Percentiles rank a stretch among this genome's conserved stretches.
These are phyloP conservation scores for Auricularia cornea DNA, from an alignment of 768 basidiomycete species.

Conservation along the genomic window DNA sequence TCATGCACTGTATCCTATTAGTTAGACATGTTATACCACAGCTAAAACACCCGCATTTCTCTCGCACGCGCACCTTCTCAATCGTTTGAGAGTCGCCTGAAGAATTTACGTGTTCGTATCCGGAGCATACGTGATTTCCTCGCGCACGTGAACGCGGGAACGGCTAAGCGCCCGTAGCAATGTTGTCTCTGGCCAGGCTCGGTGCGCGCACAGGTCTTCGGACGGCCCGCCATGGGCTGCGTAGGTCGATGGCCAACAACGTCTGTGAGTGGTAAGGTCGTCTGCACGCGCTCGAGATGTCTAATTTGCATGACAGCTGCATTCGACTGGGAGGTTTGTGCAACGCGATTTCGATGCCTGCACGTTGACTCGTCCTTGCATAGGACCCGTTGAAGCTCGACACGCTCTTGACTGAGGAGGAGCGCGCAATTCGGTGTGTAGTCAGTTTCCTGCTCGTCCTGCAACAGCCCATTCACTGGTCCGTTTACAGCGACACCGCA, in stretches of 20 bases:
- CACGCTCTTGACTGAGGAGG: slow-evolving; percentile 78
- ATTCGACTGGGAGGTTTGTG: background rate
- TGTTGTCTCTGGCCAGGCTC: background rate
- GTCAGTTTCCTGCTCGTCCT: no score
- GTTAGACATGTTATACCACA: background rate
- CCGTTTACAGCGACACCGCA: slow-evolving; percentile 58
- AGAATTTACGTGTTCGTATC: background rate
- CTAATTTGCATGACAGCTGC: background rate
- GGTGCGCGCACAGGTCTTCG: background rate
- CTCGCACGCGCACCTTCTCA: no score
- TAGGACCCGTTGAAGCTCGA: slow-evolving; percentile 82
- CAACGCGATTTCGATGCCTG: background rate
- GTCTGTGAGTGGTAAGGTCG: background rate
- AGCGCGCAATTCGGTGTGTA: slow-evolving; percentile 73
- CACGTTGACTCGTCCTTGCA: background rate
- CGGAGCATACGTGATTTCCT: background rate
- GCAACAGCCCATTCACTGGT: no score
- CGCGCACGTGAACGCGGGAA: background rate
- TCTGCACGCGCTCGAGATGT: background rate
- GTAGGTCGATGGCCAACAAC: background rate
- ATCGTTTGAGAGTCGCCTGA: no score
- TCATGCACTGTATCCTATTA: background rate
- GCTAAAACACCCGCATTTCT: background rate
- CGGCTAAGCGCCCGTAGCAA: background rate
- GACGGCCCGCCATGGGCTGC: background rate